Evolutionary conservation across 2,329 filamentous ascomycete genomes (phyloP).

Genomic region (Ciborinia camelliae): DNA sequence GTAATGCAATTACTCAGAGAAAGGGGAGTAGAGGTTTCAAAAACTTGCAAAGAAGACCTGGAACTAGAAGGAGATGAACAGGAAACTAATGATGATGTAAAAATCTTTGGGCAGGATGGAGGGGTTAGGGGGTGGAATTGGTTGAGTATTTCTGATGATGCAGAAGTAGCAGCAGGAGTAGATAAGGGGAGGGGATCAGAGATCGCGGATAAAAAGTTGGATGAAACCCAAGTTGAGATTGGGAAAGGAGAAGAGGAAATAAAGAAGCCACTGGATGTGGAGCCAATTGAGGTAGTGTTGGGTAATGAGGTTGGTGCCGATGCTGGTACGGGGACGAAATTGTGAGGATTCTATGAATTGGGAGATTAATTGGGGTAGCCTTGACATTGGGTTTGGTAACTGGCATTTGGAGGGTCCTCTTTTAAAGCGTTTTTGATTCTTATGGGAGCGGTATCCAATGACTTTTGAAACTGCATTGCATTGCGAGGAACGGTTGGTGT

Average conservation of each 20-base stretch:
- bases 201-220: neutral
- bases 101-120: slow-evolving; percentile 30
- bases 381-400: neutral
- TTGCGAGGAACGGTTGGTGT: too few relatives aligned
- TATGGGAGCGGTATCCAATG: neutral
- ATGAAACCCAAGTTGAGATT: slow-evolving; percentile 7
- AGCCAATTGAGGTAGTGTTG: slow-evolving; percentile 27
- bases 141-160: slow-evolving; percentile 25
- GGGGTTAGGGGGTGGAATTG: slow-evolving; percentile 35
- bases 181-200: slow-evolving; percentile 24
- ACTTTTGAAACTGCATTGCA: too few relatives aligned
- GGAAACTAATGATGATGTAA: slow-evolving; percentile 27
- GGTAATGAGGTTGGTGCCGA: slow-evolving; percentile 20
- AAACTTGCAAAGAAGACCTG: slow-evolving; percentile 44
- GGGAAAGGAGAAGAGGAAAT: slow-evolving; percentile 6
- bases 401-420: fast-evolving
- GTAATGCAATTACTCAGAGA: slow-evolving; percentile 54
- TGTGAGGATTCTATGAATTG: neutral
- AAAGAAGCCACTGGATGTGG: slow-evolving; percentile 6
- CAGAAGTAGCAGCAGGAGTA: neutral
- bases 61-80: slow-evolving; percentile 33
- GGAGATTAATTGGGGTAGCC: neutral
- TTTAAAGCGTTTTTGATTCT: neutral
- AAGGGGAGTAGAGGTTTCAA: slow-evolving; percentile 48
- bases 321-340: neutral